Conservation (phyloP, 176 grass and related monocot species). For the Microstegium vimineum region DNA sequence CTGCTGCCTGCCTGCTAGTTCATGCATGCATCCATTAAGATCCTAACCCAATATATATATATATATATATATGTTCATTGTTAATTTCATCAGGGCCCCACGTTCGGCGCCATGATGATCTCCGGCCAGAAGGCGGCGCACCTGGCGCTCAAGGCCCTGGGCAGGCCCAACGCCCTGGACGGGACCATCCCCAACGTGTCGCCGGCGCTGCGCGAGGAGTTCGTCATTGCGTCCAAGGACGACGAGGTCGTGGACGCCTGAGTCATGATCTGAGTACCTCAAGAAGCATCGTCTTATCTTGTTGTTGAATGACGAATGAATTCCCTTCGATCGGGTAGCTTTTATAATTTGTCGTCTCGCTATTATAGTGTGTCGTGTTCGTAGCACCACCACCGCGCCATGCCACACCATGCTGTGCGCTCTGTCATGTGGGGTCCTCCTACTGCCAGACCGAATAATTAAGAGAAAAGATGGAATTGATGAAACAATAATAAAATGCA, state of each 20-base stretch:
- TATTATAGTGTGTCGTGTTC: neutral
- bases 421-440: neutral
- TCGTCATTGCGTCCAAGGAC: conserved; percentile 64
- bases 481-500: neutral
- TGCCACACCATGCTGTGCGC: neutral
- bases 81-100: conserved; percentile 64
- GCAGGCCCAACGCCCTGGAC: conserved; percentile 86
- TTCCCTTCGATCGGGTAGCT: neutral
- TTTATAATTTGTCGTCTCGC: neutral
- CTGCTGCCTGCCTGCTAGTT: neutral
- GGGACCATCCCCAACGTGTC: conserved; percentile 36
- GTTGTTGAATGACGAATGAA: neutral
- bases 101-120: conserved; percentile 99
- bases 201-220: conserved; percentile 38
- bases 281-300: neutral
- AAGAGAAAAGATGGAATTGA: neutral
- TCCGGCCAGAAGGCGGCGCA: conserved; percentile 99
- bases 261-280: neutral
- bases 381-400: no score
- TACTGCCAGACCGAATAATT: neutral
- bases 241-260: conserved; percentile 63
- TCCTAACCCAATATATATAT: no score
- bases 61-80: no score
- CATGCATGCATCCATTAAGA: no score
- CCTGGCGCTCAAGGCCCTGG: conserved; percentile 80